A percentile compares a stretch with the other conserved stretches of the same genome.
phyloP scores from a whole-genome alignment of 164 flowering plant species.

The Protea cynaroides region DNA sequence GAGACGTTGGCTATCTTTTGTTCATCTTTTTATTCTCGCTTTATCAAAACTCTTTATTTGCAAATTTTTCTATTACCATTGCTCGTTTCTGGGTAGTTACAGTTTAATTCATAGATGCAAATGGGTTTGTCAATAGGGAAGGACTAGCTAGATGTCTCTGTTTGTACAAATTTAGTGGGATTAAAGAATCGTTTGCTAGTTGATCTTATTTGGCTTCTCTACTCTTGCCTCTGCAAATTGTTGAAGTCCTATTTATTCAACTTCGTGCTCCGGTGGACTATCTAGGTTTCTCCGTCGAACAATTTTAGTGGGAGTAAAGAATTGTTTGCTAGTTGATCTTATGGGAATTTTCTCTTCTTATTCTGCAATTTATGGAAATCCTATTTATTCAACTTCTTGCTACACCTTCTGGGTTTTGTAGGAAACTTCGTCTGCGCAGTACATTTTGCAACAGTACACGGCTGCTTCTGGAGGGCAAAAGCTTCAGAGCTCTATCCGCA shows the following conservation, averaged over 20 bases:
- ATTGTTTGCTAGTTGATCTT: neutral
- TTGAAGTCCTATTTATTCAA: neutral
- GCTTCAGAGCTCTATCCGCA: slow-evolving; percentile 43
- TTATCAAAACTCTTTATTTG: too few relatives aligned
- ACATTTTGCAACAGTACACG: slow-evolving; percentile 60
- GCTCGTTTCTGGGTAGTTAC: too few relatives aligned
- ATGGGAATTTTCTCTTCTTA: neutral
- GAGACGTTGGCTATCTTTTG: neutral
- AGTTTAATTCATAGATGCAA: neutral
- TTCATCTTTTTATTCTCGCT: too few relatives aligned
- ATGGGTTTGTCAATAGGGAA: neutral
- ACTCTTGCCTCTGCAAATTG: neutral
- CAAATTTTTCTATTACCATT: neutral
- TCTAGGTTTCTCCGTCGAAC: neutral
- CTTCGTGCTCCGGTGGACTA: neutral
- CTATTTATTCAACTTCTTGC: neutral
- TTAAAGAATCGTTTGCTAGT: neutral
- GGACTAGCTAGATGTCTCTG: neutral
- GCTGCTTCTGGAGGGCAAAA: slow-evolving; percentile 62
- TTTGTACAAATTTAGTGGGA: neutral
- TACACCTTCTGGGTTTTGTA: slow-evolving; percentile 7
- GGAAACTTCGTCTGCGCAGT: slow-evolving; percentile 60
- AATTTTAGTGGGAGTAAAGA: neutral
- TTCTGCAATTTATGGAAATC: neutral
- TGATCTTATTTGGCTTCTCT: neutral